Percentiles rank a stretch among this genome's conserved stretches.
phyloP scores from a whole-genome alignment of 805 yeast genomes.

The Lachancea mirantina region DNA sequence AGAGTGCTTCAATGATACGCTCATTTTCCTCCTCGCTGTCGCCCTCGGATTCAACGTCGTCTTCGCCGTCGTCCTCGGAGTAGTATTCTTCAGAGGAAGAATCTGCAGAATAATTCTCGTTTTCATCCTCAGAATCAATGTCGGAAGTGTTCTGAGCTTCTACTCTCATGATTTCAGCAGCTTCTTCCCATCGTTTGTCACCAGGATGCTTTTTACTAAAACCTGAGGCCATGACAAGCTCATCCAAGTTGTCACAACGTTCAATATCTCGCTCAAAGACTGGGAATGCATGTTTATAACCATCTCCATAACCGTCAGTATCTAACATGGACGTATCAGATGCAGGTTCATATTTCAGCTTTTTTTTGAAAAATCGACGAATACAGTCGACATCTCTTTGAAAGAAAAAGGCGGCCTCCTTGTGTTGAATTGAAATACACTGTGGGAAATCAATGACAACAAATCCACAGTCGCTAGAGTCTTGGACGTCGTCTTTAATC shows the following conservation, averaged over 20 bases:
- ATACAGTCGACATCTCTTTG: slow-evolving; percentile 91
- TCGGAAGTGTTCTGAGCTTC: not conserved
- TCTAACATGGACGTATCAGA: slow-evolving; percentile 67
- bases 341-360: slow-evolving; percentile 65
- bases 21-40: slow-evolving; percentile 43
- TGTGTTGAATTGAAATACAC: slow-evolving; percentile 88
- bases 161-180: slow-evolving; percentile 57
- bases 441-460: slow-evolving; percentile 98
- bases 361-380: slow-evolving; percentile 70
- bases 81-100: slow-evolving; percentile 28
- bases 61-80: slow-evolving; percentile 26
- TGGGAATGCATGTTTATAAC: slow-evolving; percentile 71
- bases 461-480: slow-evolving; percentile 53
- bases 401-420: slow-evolving; percentile 81
- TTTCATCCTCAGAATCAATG: slow-evolving; percentile 33
- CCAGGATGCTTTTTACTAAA: slow-evolving; percentile 47
- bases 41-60: slow-evolving; percentile 24
- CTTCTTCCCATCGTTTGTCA: slow-evolving; percentile 65
- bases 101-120: slow-evolving; percentile 58
- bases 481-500: slow-evolving; percentile 50
- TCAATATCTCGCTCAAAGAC: slow-evolving; percentile 67
- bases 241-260: slow-evolving; percentile 65
- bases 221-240: slow-evolving; percentile 90
- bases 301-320: slow-evolving; percentile 75
- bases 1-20: slow-evolving; percentile 63